These are phyloP conservation scores for Cyclotella atomus DNA, from an alignment of 108 stramenopile species.

Conservation along the genomic window DNA sequence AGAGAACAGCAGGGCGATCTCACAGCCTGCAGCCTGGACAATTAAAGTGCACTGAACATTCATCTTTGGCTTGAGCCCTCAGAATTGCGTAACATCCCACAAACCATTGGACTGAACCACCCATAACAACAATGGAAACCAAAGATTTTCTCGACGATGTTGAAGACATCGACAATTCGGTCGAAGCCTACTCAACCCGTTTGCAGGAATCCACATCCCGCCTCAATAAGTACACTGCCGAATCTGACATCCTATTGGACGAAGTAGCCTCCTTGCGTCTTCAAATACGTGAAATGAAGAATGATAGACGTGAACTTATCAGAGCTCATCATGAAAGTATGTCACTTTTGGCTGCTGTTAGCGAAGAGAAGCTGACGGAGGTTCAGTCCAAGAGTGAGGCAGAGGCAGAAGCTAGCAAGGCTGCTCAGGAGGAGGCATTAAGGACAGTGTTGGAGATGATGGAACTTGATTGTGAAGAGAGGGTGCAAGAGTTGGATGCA, in stretches of 20 bases:
- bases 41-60: no score
- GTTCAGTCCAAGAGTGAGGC: slow-evolving; percentile 36
- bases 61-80: no score
- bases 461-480: slow-evolving; percentile 52
- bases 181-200: slow-evolving; percentile 6
- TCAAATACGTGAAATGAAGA: slow-evolving; percentile 51
- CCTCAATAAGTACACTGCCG: slow-evolving; percentile 42
- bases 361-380: slow-evolving; percentile 50
- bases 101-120: no score
- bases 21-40: no score
- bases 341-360: slow-evolving; percentile 45
- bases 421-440: slow-evolving; percentile 54
- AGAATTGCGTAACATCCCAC: background rate
- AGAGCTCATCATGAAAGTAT: slow-evolving; percentile 53
- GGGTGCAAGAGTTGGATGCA: slow-evolving; percentile 43
- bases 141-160: background rate
- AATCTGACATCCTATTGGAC: slow-evolving; percentile 47
- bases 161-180: background rate
- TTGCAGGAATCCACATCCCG: slow-evolving; percentile 18
- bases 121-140: background rate
- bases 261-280: slow-evolving; percentile 48
- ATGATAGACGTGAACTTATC: slow-evolving; percentile 46
- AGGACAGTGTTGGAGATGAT: slow-evolving; percentile 58
- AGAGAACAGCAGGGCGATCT: no score
- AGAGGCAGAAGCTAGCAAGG: slow-evolving; percentile 31